These are phyloP conservation scores for Amanita pseudoporphyria DNA, from an alignment of 768 basidiomycete genomes.

Conservation along the genomic window DNA sequence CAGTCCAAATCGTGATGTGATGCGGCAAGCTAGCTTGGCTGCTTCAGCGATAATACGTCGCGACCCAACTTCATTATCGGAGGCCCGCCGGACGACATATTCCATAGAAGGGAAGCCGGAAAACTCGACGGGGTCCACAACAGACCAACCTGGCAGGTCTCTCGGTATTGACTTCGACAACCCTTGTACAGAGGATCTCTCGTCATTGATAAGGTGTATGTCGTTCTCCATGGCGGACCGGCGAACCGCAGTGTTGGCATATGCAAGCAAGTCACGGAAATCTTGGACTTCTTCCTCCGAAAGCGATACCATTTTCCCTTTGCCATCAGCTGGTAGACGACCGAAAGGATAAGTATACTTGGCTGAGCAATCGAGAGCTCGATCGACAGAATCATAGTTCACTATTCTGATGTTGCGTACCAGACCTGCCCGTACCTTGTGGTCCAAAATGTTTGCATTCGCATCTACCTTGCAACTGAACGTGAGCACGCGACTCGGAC, in stretches of 20 bases:
- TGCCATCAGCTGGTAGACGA: conserved; percentile 5
- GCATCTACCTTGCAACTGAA: conserved; percentile 68
- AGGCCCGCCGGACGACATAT: conserved; percentile 31
- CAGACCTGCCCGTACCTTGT: conserved; percentile 60
- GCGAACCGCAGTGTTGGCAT: conserved; percentile 10
- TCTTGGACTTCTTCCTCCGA: conserved; percentile 18
- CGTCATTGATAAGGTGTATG: conserved; percentile 15
- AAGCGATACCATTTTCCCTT: conserved; percentile 1
- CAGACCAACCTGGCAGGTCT: conserved; percentile 20
- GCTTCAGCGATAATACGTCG: conserved; percentile 60
- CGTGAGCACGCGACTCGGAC: conserved; percentile 53
- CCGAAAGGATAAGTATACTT: conserved; percentile 32
- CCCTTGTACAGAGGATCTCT: conserved; percentile 19
- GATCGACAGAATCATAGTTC: conserved; percentile 64
- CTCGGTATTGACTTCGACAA: conserved; percentile 17
- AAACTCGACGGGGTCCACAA: conserved; percentile 22
- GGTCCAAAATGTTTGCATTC: conserved; percentile 58
- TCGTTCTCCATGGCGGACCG: conserved; percentile 14
- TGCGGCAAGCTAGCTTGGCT: conserved; percentile 74
- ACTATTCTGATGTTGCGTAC: conserved; percentile 57
- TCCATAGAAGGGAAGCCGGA: conserved; percentile 41
- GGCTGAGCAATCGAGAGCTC: conserved; percentile 24
- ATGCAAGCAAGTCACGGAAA: conserved; percentile 19
- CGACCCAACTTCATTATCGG: conserved; percentile 27
- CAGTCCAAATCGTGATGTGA: conserved; percentile 61